Percentiles rank a stretch among this genome's conserved stretches.
Conservation (phyloP, 2,329 filamentous ascomycete genomes). For the Clarireedia monteithiana region DNA sequence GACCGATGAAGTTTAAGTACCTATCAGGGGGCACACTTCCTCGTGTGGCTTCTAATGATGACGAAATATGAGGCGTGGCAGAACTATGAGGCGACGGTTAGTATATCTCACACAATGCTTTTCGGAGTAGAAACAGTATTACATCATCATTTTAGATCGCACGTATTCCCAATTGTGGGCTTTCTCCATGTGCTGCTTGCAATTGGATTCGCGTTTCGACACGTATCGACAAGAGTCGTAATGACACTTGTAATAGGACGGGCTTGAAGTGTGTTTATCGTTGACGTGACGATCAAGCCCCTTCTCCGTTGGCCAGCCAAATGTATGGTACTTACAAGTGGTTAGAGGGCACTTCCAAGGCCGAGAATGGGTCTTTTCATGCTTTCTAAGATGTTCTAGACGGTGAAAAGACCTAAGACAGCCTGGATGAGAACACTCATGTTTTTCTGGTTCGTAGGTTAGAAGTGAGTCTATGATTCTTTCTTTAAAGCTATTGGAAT, state of each 20-base stretch:
- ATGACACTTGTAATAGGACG: conserved; percentile 74
- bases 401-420: conserved; percentile 92
- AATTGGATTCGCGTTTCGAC: conserved; percentile 92
- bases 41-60: too few relatives aligned
- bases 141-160: conserved; percentile 64
- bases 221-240: conserved; percentile 83
- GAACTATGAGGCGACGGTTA: too few relatives aligned
- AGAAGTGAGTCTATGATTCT: too few relatives aligned
- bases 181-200: conserved; percentile 99
- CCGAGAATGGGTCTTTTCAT: conserved; percentile 93
- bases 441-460: background rate
- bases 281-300: conserved; percentile 94
- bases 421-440: conserved; percentile 55
- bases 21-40: too few relatives aligned
- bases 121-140: too few relatives aligned
- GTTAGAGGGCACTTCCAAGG: conserved; percentile 84
- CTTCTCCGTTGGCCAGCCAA: conserved; percentile 95
- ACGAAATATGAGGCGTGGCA: too few relatives aligned
- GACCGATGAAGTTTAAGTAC: too few relatives aligned
- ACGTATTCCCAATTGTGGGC: conserved; percentile 85
- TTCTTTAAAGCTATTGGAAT: too few relatives aligned
- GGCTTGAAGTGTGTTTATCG: conserved; percentile 81
- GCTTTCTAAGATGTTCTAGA: conserved; percentile 94
- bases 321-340: conserved; percentile 80
- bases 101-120: too few relatives aligned